Conservation (phyloP, 768 basidiomycete species). For the Mycena chlorophos region DNA sequence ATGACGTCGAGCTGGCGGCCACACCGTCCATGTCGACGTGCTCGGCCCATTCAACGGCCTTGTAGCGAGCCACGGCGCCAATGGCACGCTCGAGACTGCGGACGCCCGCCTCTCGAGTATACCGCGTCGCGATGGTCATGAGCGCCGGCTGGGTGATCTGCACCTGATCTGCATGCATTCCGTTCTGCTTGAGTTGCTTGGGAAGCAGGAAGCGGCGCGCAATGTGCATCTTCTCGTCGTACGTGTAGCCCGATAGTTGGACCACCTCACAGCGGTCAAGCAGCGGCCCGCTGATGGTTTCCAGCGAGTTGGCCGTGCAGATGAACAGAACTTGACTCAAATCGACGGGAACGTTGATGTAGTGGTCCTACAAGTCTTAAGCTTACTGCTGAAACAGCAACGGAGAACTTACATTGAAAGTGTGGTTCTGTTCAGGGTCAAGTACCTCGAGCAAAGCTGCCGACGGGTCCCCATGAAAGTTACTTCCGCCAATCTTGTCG, state of each 20-base stretch:
- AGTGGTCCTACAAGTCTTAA: conserved; percentile 69
- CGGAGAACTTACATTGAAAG: conserved; percentile 60
- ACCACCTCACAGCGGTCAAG: conserved; percentile 90
- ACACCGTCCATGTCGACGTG: conserved; percentile 42
- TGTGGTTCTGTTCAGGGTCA: conserved; percentile 91
- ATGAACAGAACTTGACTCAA: conserved; percentile 89
- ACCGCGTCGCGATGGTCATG: conserved; percentile 70
- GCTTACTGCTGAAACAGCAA: neutral
- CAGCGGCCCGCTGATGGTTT: conserved; percentile 85
- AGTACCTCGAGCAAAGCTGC: conserved; percentile 90
- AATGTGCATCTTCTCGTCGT: conserved; percentile 90
- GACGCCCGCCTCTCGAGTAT: conserved; percentile 93
- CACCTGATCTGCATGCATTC: conserved; percentile 61
- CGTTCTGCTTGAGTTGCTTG: conserved; percentile 82
- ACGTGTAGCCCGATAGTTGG: conserved; percentile 82
- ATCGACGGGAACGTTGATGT: conserved; percentile 86
- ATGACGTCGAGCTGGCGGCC: conserved; percentile 30
- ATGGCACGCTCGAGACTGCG: conserved; percentile 85
- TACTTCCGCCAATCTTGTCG: conserved; percentile 85
- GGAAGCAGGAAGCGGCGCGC: conserved; percentile 85
- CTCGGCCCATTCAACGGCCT: conserved; percentile 90
- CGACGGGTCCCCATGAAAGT: conserved; percentile 89
- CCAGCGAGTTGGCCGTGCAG: conserved; percentile 88
- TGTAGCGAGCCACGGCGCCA: conserved; percentile 84
- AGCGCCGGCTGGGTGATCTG: conserved; percentile 69